Evolutionary conservation across 1,284 basidiomycete species (phyloP).

Genomic region (Fomitiporia mediterranea): DNA sequence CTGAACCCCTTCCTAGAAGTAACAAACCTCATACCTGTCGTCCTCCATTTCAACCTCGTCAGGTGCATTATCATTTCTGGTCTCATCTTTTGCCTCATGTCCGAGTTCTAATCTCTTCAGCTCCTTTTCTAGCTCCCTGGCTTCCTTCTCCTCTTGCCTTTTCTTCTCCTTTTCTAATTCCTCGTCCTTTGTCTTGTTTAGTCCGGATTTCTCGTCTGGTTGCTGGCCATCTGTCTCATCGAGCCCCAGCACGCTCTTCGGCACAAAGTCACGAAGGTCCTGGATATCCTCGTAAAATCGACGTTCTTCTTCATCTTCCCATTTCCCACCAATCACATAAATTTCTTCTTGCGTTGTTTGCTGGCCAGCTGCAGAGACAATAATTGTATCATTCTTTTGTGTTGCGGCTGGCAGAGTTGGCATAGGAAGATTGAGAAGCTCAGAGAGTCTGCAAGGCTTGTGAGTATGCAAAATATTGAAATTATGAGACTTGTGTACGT

Average conservation of each 20-base stretch:
- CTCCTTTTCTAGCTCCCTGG: constrained; percentile 65
- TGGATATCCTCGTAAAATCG: constrained; percentile 93
- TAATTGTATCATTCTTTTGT: constrained; percentile 73
- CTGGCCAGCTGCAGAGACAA: constrained; percentile 52
- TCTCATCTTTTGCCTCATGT: constrained; percentile 35
- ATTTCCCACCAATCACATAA: constrained; percentile 71
- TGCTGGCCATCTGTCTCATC: constrained; percentile 45
- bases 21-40: constrained; percentile 33
- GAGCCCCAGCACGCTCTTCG: constrained; percentile 81
- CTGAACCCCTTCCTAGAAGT: constrained; percentile 2
- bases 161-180: constrained; percentile 41
- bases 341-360: constrained; percentile 55
- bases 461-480: constrained; percentile 1
- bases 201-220: constrained; percentile 28
- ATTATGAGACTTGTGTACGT: constrained; percentile 47
- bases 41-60: constrained; percentile 36
- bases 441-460: constrained; percentile 63
- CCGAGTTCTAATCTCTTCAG: constrained; percentile 43
- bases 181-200: constrained; percentile 39
- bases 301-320: constrained; percentile 98
- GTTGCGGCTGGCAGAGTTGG: constrained; percentile 79
- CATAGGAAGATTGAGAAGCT: constrained; percentile 77
- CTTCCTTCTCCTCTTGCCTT: constrained; percentile 48
- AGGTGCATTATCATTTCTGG: constrained; percentile 24
- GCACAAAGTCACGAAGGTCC: constrained; percentile 90